Percentiles rank a stretch among this genome's conserved stretches.
Conservation (phyloP, 345 rosid genomes). For the Gossypium bickii region DNA sequence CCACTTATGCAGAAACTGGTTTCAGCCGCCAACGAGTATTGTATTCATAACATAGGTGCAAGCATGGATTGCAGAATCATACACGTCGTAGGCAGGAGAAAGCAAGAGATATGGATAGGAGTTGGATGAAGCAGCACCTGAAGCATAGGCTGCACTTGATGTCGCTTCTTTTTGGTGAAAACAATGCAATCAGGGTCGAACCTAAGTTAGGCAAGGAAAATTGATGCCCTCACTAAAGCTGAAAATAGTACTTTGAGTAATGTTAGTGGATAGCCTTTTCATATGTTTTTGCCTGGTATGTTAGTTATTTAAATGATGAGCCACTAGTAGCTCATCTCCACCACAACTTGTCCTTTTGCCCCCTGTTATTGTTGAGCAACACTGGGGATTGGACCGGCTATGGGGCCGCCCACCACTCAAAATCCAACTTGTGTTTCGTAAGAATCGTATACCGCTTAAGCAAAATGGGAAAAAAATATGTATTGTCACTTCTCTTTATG, state of each 20-base stretch:
- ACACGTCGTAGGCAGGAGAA: not conserved
- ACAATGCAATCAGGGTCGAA: slow-evolving; percentile 13
- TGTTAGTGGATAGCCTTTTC: slow-evolving; percentile 35
- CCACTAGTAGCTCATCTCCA: slow-evolving; percentile 67
- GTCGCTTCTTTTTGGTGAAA: slow-evolving; percentile 17
- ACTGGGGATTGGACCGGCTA: slow-evolving; percentile 22
- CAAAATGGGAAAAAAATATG: not conserved
- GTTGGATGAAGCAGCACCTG: slow-evolving; percentile 22
- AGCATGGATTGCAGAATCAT: not conserved
- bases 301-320: slow-evolving; percentile 32
- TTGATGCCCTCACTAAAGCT: slow-evolving; percentile 20
- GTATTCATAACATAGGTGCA: not conserved
- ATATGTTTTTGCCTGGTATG: slow-evolving; percentile 26
- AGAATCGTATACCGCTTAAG: slow-evolving; percentile 15
- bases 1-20: not conserved
- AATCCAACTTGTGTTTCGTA: not conserved
- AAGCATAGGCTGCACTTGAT: slow-evolving; percentile 17
- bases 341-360: slow-evolving; percentile 51
- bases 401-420: slow-evolving; percentile 27
- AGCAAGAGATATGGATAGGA: not conserved
- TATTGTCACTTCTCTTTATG: not conserved
- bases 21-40: not conserved
- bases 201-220: slow-evolving; percentile 14
- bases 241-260: slow-evolving; percentile 15
- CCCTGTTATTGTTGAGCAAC: slow-evolving; percentile 30